These are phyloP conservation scores for Microdochium trichocladiopsis DNA, from an alignment of 2,329 filamentous ascomycete species.

Conservation along the genomic window DNA sequence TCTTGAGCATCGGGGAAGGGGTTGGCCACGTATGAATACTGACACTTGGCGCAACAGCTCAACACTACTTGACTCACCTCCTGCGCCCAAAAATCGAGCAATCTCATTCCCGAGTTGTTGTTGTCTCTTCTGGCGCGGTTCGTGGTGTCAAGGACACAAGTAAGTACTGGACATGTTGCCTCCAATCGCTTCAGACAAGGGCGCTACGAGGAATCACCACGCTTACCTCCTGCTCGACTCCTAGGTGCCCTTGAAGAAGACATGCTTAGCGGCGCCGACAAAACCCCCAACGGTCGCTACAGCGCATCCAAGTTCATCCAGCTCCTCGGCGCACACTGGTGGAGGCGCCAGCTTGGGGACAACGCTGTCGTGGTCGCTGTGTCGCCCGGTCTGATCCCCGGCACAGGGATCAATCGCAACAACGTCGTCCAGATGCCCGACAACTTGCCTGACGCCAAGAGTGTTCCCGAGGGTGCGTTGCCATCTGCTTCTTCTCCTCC, in stretches of 20 bases:
- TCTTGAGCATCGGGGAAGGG: no score
- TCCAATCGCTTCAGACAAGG: no score
- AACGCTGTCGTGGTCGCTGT: conserved; percentile 41
- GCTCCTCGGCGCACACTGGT: conserved; percentile 46
- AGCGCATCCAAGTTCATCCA: conserved; percentile 40
- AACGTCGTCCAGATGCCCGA: conserved; percentile 16
- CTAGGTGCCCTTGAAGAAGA: conserved; percentile 15
- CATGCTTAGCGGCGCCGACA: conserved; percentile 26
- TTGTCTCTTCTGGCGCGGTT: conserved; percentile 44
- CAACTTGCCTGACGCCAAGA: conserved; percentile 39
- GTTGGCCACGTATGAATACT: no score
- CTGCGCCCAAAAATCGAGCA: conserved; percentile 38
- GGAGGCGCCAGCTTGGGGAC: conserved; percentile 41
- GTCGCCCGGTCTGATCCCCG: conserved; percentile 43
- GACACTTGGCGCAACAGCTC: conserved; percentile 26
- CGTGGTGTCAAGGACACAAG: conserved; percentile 30
- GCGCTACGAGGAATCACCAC: no score
- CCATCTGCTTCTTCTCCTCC: not conserved
- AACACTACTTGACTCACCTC: conserved; percentile 45
- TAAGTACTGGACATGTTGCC: conserved; percentile 7
- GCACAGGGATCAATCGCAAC: conserved; percentile 32
- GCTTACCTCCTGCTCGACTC: no score
- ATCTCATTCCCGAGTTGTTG: conserved; percentile 37
- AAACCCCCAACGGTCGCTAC: conserved; percentile 24
- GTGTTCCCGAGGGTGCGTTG: conserved; percentile 33